phyloP scores from a whole-genome alignment of 2,329 filamentous ascomycete genomes.

The Clarireedia monteithiana region DNA sequence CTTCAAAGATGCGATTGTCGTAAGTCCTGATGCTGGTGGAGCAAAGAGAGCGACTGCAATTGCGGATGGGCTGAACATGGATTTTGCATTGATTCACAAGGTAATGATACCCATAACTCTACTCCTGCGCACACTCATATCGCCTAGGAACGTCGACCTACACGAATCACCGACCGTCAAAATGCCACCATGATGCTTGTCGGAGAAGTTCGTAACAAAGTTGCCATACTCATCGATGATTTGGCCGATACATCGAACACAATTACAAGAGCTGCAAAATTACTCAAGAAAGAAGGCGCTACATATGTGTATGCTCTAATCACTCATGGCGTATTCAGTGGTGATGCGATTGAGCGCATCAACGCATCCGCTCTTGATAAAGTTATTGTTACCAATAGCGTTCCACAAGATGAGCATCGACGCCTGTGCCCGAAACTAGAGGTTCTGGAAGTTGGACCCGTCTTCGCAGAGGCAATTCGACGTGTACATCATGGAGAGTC shows the following conservation, averaged over 20 bases:
- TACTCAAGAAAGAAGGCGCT: slow-evolving; percentile 95
- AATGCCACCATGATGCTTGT: slow-evolving; percentile 96
- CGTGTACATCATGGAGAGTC: slow-evolving; percentile 96
- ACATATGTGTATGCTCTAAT: slow-evolving; percentile 83
- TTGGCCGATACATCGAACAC: slow-evolving; percentile 95
- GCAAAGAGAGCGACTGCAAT: slow-evolving; percentile 95
- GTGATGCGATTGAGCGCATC: slow-evolving; percentile 89
- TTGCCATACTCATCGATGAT: slow-evolving; percentile 89
- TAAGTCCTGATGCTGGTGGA: slow-evolving; percentile 92
- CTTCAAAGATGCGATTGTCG: slow-evolving; percentile 80
- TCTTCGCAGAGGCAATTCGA: slow-evolving; percentile 93
- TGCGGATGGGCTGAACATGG: slow-evolving; percentile 85
- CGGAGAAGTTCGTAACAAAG: slow-evolving; percentile 71
- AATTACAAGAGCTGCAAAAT: slow-evolving; percentile 89
- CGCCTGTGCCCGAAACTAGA: slow-evolving; percentile 78
- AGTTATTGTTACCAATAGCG: slow-evolving; percentile 90
- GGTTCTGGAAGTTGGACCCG: slow-evolving; percentile 80
- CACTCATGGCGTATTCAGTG: slow-evolving; percentile 91
- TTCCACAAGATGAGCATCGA: slow-evolving; percentile 79
- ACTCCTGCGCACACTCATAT: slow-evolving; percentile 29
- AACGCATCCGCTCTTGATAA: slow-evolving; percentile 90
- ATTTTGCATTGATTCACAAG: slow-evolving; percentile 98
- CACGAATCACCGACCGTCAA: slow-evolving; percentile 78
- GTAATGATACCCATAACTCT: slow-evolving; percentile 40
- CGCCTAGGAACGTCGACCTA: slow-evolving; percentile 74